Evolutionary conservation across 2,329 filamentous ascomycete species (phyloP), one percentile per base, ranked within the genome.

Genomic region (Aureobasidium sp.): DNA sequence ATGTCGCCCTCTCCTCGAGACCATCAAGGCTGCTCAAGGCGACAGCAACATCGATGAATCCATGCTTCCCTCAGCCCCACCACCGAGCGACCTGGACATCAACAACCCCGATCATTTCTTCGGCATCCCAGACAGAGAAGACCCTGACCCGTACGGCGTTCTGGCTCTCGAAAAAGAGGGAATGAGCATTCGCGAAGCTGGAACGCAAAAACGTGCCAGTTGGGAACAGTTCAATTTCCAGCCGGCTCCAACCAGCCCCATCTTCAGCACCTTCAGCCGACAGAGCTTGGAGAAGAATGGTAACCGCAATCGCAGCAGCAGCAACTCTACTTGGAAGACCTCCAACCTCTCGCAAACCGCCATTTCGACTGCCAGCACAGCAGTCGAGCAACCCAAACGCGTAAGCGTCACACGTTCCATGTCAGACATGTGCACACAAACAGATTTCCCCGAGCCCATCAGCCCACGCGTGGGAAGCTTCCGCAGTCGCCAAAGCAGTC

Each of bases 141-240:
- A 97, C 67, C 91, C 92, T 0, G 93, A 97, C 71, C 93, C 93
- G 0, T 97, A 89, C 69, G 93, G 93, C 25, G 88, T 96, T 27
- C 82, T 92, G 64, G 92, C 93, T 8, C 76, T 97, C n/a, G 90
- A 96, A 70, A 87, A 90, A 77, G 89, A 91, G 63, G 93, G 93
- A 2, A 77, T 96, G 60, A 89, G 93, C 67, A 94, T 97, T 65
- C 84, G 89, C 57, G 92, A 96, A 75, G 92, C 92, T n/a, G 91
- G 90, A 35, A 87, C 86, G 2, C 83, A 85, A 53, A 79, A 83
- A 58, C 80, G 90, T 60, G 90, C 91, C 2, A 79, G 83, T 25
- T 90, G 87, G 75, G 90, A 87, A 61, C 84, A 88, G 66, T 95
- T 96, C 71, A 89, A 93, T 69, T 94, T 89, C 73, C 85, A 85